Evolutionary conservation across 148 eudicot species (phyloP).

Genomic region (Limonium bicolor): DNA sequence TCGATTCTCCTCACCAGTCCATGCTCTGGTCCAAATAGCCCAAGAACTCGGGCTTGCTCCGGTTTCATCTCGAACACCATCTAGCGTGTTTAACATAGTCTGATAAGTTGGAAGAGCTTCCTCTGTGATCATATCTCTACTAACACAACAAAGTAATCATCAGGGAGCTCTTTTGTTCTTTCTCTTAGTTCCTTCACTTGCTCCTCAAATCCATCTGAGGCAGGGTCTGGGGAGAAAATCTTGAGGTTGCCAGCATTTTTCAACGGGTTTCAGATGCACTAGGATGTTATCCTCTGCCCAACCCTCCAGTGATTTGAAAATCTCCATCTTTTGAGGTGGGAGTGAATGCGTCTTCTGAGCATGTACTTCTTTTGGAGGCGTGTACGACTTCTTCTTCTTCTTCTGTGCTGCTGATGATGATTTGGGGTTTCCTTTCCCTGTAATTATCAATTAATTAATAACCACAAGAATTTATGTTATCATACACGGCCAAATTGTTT

Average conservation of each 20-base stretch:
- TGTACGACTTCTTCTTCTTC: constrained; percentile 18
- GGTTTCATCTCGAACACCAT: constrained; percentile 36
- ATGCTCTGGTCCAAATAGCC: constrained; percentile 34
- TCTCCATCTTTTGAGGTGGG: constrained; percentile 31
- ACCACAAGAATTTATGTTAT: neutral
- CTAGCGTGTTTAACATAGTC: constrained; percentile 31
- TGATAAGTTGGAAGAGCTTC: constrained; percentile 43
- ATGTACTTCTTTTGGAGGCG: constrained; percentile 24
- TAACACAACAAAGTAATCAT: constrained; percentile 35
- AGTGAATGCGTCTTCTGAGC: constrained; percentile 26
- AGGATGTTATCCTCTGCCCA: constrained; percentile 37
- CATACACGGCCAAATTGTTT: no score
- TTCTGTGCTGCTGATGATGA: no score
- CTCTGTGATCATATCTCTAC: constrained; percentile 44
- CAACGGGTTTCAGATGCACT: constrained; percentile 21
- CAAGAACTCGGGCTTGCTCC: constrained; percentile 32
- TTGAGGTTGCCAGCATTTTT: constrained; percentile 36
- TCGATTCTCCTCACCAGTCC: constrained; percentile 40
- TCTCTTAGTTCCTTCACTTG: constrained; percentile 27
- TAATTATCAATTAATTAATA: neutral
- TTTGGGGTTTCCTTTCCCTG: constrained; percentile 1
- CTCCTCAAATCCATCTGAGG: constrained; percentile 24
- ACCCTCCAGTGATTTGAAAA: constrained; percentile 23
- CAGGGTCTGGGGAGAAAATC: constrained; percentile 30
- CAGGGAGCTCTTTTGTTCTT: constrained; percentile 22